Evolutionary conservation across 257 asterid genomes (phyloP), one percentile per base, ranked within the genome.

Genomic region (Scutellaria minor): DNA sequence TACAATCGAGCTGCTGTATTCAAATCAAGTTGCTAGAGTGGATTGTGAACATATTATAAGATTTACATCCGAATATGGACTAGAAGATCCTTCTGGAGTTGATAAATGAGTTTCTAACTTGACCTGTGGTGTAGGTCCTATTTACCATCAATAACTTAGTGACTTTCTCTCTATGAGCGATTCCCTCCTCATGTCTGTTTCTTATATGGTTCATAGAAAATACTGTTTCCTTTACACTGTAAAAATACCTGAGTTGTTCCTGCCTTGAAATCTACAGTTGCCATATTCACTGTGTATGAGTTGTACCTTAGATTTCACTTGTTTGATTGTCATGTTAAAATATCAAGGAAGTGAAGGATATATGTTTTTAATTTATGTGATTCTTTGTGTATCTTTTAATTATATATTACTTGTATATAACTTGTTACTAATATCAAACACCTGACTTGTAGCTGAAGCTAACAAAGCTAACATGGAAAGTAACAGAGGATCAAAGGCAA

Each of bases 401-500:
- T 2, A 31, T 31, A 31, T 31, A 31, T 31, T 2, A 31, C 37
- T 31, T 3, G 4, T 31, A 56, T 64, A 57, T 60, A 60, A 55
- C 70, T 37, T 44, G 12, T 53, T 66, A 60, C 53, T 68, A 69
- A 71, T 76, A 13, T 75, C 44, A 45, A 73, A 74, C 57, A 60
- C 78, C 69, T 75, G 78, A 40, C 68, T 76, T 75, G 31, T 78
- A 87, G 96, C 93, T 83, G 97, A 92, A 88, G 83, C 85, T 58
- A 96, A 82, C 71, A 91, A 86, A 83, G 75, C 68, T 55, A 85
- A 74, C 66, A 78, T 50, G 83, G 88, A 78, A 75, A 71, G 85
- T 68, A 85, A 82, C 20, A 86, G 91, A 69, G 86, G 82, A 71
- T 79, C 88, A 39, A 86, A 78, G 76, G 79, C 87, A 65, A 83